Percentiles rank a stretch among this genome's conserved stretches.
Evolutionary conservation across 139 green algal genomes (phyloP).

Genomic region (Chlorella sp.): DNA sequence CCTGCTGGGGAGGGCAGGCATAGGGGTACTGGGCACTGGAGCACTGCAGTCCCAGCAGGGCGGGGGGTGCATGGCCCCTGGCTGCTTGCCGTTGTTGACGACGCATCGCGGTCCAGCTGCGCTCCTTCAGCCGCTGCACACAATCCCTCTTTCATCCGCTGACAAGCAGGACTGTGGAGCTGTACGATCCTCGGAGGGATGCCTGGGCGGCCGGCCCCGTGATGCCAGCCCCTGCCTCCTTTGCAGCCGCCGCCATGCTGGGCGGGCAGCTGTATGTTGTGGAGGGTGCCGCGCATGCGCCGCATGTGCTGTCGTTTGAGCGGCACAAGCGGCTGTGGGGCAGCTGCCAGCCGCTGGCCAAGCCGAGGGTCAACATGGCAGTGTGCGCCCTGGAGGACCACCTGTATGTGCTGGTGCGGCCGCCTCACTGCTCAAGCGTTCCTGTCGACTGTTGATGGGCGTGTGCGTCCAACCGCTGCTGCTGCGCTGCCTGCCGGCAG

Average conservation of each 20-base stretch:
- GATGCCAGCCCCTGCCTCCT: slow-evolving; percentile 42
- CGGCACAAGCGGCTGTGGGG: slow-evolving; percentile 1
- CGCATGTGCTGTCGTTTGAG: slow-evolving; percentile 30
- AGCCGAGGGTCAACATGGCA: slow-evolving; percentile 39
- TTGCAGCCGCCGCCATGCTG: slow-evolving; percentile 27
- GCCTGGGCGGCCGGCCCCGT: slow-evolving; percentile 54
- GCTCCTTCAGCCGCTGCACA: neutral
- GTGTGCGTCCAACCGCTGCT: too few species aligned
- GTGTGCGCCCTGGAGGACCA: slow-evolving; percentile 19
- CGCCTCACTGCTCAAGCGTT: too few species aligned
- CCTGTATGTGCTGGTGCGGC: slow-evolving; percentile 26
- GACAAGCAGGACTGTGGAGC: slow-evolving; percentile 50
- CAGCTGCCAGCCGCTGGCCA: neutral
- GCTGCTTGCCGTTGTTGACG: too few species aligned
- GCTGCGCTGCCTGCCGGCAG: too few species aligned
- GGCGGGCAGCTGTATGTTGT: slow-evolving; percentile 6
- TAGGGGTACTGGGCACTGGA: too few species aligned
- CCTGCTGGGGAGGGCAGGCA: too few species aligned
- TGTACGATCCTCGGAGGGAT: slow-evolving; percentile 63
- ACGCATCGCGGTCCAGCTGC: too few species aligned
- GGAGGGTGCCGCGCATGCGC: slow-evolving; percentile 31
- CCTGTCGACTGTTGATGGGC: too few species aligned
- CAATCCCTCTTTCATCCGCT: neutral
- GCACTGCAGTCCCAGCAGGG: too few species aligned
- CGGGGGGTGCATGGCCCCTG: too few species aligned